Percentiles rank a stretch among this genome's conserved stretches.
Conservation (phyloP, 1,284 basidiomycete species). For the Sanghuangporus sanghuang region DNA sequence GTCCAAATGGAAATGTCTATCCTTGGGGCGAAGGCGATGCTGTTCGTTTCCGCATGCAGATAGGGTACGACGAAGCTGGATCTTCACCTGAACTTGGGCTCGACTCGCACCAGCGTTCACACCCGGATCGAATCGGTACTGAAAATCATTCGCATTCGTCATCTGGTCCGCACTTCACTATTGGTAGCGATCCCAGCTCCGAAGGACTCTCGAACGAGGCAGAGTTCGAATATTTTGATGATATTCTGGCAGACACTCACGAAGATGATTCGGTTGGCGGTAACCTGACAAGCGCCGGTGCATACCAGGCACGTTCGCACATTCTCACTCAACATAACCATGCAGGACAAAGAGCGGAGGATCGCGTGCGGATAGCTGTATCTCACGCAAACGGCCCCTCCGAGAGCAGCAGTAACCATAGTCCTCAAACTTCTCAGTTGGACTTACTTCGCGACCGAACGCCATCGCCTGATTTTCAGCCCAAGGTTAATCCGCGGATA, state of each 20-base stretch:
- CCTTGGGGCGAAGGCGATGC: conserved; percentile 17
- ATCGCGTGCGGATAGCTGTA: background rate
- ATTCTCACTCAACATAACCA: background rate
- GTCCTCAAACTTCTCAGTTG: background rate
- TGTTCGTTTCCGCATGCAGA: conserved; percentile 13
- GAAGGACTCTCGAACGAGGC: conserved; percentile 42
- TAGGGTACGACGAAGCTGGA: conserved; percentile 8
- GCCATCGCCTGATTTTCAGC: conserved; percentile 11
- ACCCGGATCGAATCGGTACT: background rate
- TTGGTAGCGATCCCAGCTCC: conserved; percentile 24
- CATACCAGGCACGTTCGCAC: background rate
- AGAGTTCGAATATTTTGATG: conserved; percentile 57
- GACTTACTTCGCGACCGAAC: conserved; percentile 3
- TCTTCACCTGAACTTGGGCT: background rate
- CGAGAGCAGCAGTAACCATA: background rate
- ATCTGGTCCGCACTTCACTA: background rate
- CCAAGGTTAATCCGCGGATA: conserved; percentile 14
- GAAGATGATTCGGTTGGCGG: background rate
- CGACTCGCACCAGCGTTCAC: background rate
- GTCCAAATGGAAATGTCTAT: conserved; percentile 14
- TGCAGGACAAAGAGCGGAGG: background rate
- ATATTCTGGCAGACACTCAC: background rate
- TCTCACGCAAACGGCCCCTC: background rate
- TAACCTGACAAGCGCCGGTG: background rate
- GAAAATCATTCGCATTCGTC: background rate